Conservation (phyloP, 306 rosid species). For the Prosopis cineraria region DNA sequence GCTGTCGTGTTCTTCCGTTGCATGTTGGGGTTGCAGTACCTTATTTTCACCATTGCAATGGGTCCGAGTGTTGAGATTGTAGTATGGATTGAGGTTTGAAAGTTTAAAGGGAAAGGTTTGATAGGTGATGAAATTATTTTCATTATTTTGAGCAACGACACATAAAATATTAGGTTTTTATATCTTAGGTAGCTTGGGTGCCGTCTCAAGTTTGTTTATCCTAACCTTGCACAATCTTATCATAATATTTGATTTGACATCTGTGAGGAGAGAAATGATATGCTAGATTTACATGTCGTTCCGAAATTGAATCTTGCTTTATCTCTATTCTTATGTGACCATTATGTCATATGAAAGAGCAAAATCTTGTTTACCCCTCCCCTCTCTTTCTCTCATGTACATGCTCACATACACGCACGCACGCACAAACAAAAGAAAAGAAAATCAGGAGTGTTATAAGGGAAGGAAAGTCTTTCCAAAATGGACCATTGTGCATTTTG, state of each 20-base stretch:
- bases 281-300: neutral
- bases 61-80: slow-evolving; percentile 4
- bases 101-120: slow-evolving; percentile 8
- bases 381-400: neutral
- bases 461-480: neutral
- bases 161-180: slow-evolving; percentile 1
- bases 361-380: neutral
- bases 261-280: neutral
- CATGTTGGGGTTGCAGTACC: neutral
- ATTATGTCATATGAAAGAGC: neutral
- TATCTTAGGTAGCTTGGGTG: neutral
- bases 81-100: neutral
- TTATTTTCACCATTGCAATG: neutral
- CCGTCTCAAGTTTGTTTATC: neutral
- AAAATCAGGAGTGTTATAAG: neutral
- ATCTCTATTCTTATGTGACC: neutral
- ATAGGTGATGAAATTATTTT: slow-evolving; percentile 9
- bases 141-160: neutral
- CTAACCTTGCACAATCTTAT: neutral
- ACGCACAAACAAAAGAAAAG: neutral
- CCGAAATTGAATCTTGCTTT: neutral
- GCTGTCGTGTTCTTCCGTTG: neutral
- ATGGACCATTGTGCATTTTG: neutral
- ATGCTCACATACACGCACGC: neutral
- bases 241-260: neutral